Percentiles rank a stretch among this genome's conserved stretches.
Evolutionary conservation across 805 yeast genomes (phyloP).

Genomic region (Lipomyces orientalis): DNA sequence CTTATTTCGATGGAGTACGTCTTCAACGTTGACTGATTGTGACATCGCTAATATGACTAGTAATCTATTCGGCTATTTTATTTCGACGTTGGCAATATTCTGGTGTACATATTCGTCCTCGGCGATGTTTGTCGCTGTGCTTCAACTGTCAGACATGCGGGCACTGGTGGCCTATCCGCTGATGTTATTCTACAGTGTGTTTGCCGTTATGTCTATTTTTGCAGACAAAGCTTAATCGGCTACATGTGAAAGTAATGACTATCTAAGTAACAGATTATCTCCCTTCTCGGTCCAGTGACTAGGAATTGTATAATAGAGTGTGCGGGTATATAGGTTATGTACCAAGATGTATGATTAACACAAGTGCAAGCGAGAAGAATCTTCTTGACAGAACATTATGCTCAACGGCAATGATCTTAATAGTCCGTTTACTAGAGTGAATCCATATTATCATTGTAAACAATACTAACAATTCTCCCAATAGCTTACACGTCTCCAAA

Average conservation of each 20-base stretch:
- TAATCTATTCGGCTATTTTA: slow-evolving; percentile 71
- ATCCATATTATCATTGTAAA: background rate
- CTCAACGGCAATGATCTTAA: background rate
- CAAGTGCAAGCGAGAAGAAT: too few species aligned
- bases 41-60: slow-evolving; percentile 19
- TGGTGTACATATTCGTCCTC: slow-evolving; percentile 97
- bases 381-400: background rate
- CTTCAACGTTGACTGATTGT: background rate
- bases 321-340: background rate
- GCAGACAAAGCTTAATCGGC: slow-evolving; percentile 48
- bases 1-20: slow-evolving; percentile 63
- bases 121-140: slow-evolving; percentile 85
- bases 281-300: background rate
- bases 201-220: slow-evolving; percentile 94
- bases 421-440: background rate
- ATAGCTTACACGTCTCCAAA: background rate
- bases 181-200: slow-evolving; percentile 87
- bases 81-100: slow-evolving; percentile 68
- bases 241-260: background rate
- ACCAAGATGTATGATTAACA: background rate
- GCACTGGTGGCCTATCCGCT: slow-evolving; percentile 92
- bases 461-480: background rate
- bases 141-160: slow-evolving; percentile 83
- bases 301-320: background rate
- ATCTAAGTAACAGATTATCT: background rate